phyloP scores from a whole-genome alignment of 805 yeast genomes.

The Wickerhamomyces queroliae region DNA sequence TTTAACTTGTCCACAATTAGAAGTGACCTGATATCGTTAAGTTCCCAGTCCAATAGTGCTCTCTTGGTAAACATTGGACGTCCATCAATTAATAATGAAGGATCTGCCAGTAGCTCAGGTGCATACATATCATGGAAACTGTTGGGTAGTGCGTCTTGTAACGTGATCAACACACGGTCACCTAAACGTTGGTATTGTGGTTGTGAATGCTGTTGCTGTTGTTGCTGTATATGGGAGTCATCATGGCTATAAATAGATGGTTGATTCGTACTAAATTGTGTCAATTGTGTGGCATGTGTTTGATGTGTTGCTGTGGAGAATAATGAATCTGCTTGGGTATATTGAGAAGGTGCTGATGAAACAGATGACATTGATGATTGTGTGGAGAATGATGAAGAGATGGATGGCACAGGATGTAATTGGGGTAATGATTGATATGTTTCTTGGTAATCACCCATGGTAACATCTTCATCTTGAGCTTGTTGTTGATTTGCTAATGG shows the following conservation, averaged over 20 bases:
- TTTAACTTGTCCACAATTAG: slow-evolving; percentile 40
- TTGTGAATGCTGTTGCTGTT: slow-evolving; percentile 5
- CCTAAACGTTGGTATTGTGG: slow-evolving; percentile 2
- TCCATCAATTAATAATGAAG: slow-evolving; percentile 42
- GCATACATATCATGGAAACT: slow-evolving; percentile 51
- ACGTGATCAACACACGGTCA: slow-evolving; percentile 17
- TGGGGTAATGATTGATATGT: not conserved
- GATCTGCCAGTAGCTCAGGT: slow-evolving; percentile 44
- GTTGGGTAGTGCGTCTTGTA: slow-evolving; percentile 48
- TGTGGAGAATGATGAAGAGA: slow-evolving; percentile 9
- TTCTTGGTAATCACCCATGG: slow-evolving; percentile 8
- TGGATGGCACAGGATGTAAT: slow-evolving; percentile 20
- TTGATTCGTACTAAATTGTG: slow-evolving; percentile 9
- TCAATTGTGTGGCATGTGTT: slow-evolving; percentile 13
- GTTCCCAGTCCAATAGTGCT: slow-evolving; percentile 61
- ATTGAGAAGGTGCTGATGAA: not conserved
- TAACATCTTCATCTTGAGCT: slow-evolving; percentile 8
- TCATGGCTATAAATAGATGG: not conserved
- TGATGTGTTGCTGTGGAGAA: slow-evolving; percentile 4
- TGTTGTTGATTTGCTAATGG: not conserved
- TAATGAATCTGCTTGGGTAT: not conserved
- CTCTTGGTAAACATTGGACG: slow-evolving; percentile 60
- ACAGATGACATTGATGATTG: slow-evolving; percentile 2
- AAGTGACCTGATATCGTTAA: slow-evolving; percentile 63
- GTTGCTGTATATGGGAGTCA: slow-evolving; percentile 4